These are phyloP conservation scores for Coemansia sp. DNA, from an alignment of 192 early-diverging fungal species.

Conservation along the genomic window DNA sequence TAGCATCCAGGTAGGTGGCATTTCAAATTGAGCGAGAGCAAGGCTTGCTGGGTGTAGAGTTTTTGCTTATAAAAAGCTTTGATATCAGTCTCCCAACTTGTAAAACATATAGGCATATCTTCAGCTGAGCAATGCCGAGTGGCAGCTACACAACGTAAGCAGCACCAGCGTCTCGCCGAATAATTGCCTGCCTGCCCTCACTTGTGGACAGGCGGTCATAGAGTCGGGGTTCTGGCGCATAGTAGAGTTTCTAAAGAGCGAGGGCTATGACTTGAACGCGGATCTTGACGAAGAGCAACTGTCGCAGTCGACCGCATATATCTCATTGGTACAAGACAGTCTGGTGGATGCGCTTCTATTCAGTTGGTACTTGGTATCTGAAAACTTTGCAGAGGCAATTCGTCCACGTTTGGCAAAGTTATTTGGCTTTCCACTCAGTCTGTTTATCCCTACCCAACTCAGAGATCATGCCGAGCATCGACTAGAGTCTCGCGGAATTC, in stretches of 20 bases:
- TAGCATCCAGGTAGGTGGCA: conserved; percentile 36
- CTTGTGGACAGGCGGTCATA: conserved; percentile 11
- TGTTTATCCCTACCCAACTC: conserved; percentile 71
- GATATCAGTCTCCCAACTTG: neutral
- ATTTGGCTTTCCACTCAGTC: conserved; percentile 68
- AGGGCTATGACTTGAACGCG: conserved; percentile 28
- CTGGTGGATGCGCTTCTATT: conserved; percentile 79
- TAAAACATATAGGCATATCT: conserved; percentile 33
- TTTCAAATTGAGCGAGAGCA: neutral
- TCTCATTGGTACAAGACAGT: conserved; percentile 72
- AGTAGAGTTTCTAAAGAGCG: conserved; percentile 32
- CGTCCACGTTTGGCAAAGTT: conserved; percentile 71
- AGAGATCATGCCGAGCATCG: conserved; percentile 67
- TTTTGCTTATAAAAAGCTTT: neutral
- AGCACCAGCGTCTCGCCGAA: conserved; percentile 33
- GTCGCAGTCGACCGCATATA: conserved; percentile 51
- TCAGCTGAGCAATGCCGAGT: conserved; percentile 42
- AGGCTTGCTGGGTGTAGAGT: neutral
- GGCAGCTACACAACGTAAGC: conserved; percentile 39
- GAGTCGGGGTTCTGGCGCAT: conserved; percentile 50
- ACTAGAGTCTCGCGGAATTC: conserved; percentile 45
- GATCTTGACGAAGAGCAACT: conserved; percentile 34
- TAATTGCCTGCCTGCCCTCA: conserved; percentile 31
- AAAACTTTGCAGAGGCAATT: conserved; percentile 76
- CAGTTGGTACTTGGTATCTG: conserved; percentile 78